A percentile compares a stretch with the other conserved stretches of the same genome.
phyloP scores from a whole-genome alignment of 2,329 filamentous ascomycete genomes.

The Colletotrichum lini region DNA sequence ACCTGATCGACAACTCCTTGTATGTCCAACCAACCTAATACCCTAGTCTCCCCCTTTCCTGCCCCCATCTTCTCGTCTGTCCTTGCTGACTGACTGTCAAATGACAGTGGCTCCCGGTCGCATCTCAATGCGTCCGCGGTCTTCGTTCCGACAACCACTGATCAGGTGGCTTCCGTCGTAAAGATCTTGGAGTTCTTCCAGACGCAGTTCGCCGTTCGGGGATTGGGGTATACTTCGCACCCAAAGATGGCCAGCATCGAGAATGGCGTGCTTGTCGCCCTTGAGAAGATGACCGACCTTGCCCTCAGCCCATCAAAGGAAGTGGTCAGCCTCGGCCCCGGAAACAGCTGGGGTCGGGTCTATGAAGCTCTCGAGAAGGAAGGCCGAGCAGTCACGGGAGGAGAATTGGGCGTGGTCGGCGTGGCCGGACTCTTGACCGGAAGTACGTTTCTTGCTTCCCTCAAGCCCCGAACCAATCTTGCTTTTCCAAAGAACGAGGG shows the following conservation, averaged over 20 bases:
- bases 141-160: background rate
- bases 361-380: background rate
- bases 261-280: background rate
- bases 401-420: conserved; percentile 2
- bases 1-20: background rate
- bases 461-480: no score
- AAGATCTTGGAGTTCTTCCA: conserved; percentile 8
- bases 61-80: background rate
- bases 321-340: background rate
- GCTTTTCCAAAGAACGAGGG: no score
- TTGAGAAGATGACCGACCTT: conserved; percentile 1
- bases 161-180: background rate
- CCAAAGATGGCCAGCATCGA: conserved; percentile 3
- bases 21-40: background rate
- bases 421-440: background rate
- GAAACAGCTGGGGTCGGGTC: conserved; percentile 6
- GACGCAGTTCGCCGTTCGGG: background rate
- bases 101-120: background rate
- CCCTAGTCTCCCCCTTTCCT: background rate
- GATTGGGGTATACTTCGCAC: background rate
- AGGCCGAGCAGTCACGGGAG: conserved; percentile 3
- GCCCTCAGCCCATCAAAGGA: background rate
- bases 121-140: background rate
- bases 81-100: background rate
- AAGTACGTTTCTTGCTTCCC: background rate